Evolutionary conservation across 306 rosid genomes (phyloP).

Genomic region (Medicago arabica): DNA sequence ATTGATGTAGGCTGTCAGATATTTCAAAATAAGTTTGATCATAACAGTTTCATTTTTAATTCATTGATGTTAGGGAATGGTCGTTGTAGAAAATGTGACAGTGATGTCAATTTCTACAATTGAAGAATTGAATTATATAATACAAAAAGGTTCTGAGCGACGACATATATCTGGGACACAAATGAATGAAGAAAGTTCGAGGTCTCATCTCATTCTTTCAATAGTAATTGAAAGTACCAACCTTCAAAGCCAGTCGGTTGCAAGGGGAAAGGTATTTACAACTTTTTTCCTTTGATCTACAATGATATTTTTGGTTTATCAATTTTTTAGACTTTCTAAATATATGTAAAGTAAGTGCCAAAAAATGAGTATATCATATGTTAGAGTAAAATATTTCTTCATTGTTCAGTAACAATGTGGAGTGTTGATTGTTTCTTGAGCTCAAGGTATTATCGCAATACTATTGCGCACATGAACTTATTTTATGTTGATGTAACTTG

Average conservation of each 20-base stretch:
- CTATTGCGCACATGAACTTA: conserved; percentile 15
- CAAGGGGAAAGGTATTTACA: conserved; percentile 86
- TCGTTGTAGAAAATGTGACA: conserved; percentile 78
- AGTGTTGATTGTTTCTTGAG: conserved; percentile 19
- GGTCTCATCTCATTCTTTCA: conserved; percentile 94
- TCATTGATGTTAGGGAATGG: conserved; percentile 82
- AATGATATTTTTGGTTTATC: background rate
- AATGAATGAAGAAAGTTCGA: conserved; percentile 94
- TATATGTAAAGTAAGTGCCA: background rate
- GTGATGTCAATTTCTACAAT: conserved; percentile 69
- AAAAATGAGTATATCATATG: background rate
- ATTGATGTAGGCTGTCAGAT: background rate
- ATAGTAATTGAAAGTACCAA: conserved; percentile 87
- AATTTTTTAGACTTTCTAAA: background rate
- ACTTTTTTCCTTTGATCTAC: background rate
- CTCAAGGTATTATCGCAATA: background rate
- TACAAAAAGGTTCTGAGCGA: conserved; percentile 80
- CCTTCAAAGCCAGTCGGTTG: conserved; percentile 88
- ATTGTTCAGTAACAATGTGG: background rate
- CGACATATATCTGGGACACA: conserved; percentile 84
- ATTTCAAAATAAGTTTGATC: background rate
- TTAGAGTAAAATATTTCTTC: background rate
- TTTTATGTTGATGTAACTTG: conserved; percentile 36
- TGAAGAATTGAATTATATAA: conserved; percentile 73
- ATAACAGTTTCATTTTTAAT: conserved; percentile 35